These are phyloP conservation scores for Zygnema circumcarinatum DNA, from an alignment of 139 green algal species.

Conservation along the genomic window DNA sequence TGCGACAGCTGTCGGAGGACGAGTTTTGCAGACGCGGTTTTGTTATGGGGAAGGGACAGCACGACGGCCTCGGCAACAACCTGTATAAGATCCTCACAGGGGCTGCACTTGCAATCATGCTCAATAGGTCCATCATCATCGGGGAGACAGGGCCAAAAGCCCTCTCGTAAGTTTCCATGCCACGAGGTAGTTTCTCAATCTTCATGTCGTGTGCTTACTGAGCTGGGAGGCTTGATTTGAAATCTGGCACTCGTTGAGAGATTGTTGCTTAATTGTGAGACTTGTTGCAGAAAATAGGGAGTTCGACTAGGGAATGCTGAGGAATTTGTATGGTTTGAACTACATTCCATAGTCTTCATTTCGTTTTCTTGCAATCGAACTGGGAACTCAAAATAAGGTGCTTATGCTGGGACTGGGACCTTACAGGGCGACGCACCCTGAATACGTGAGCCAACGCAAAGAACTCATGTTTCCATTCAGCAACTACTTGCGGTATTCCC, in stretches of 20 bases:
- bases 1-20: conserved; percentile 18
- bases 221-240: background rate
- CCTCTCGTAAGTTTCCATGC: background rate
- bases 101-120: conserved; percentile 30
- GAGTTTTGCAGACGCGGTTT: conserved; percentile 37
- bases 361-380: no score
- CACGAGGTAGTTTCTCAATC: background rate
- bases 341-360: no score
- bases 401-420: no score
- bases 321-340: no score
- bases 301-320: no score
- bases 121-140: conserved; percentile 38
- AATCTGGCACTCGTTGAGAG: background rate
- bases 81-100: conserved; percentile 43
- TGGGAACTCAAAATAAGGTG: no score
- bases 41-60: conserved; percentile 32
- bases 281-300: no score
- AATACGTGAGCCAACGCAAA: background rate
- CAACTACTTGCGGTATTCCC: conserved; percentile 43
- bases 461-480: conserved; percentile 16
- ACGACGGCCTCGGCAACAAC: conserved; percentile 45
- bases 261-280: no score
- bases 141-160: background rate
- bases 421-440: conserved; percentile 12
- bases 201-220: background rate